Evolutionary conservation across 2,329 filamentous ascomycete species (phyloP).

Genomic region (Ophiocordyceps camponoti-leonardi): DNA sequence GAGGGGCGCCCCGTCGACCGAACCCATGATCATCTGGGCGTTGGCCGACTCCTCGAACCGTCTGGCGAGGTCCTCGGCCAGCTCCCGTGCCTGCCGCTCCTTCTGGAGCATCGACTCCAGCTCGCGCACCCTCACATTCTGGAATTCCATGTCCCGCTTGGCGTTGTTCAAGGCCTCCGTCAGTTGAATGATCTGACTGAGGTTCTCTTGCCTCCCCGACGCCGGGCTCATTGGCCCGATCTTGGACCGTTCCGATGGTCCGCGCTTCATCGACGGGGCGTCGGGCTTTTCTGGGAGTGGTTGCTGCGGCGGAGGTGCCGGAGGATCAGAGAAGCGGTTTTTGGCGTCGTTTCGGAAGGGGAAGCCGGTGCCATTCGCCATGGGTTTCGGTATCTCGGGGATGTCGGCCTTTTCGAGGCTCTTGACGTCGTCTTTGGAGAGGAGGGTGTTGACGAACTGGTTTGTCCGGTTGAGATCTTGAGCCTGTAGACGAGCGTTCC

Average conservation of each 20-base stretch:
- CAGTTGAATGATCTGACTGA: slow-evolving; percentile 64
- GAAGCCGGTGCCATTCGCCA: slow-evolving; percentile 32
- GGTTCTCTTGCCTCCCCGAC: slow-evolving; percentile 39
- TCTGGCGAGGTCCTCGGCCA: slow-evolving; percentile 67
- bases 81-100: slow-evolving; percentile 67
- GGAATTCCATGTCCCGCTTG: slow-evolving; percentile 74
- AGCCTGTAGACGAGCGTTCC: slow-evolving; percentile 71
- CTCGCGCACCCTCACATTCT: slow-evolving; percentile 62
- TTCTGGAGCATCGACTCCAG: slow-evolving; percentile 57
- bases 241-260: slow-evolving; percentile 59
- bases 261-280: slow-evolving; percentile 54
- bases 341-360: slow-evolving; percentile 57
- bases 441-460: slow-evolving; percentile 60
- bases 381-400: slow-evolving; percentile 28
- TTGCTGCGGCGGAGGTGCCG: slow-evolving; percentile 82
- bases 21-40: slow-evolving; percentile 10
- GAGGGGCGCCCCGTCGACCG: slow-evolving; percentile 7
- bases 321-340: slow-evolving; percentile 78
- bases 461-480: slow-evolving; percentile 71
- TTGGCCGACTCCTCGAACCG: slow-evolving; percentile 41
- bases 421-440: slow-evolving; percentile 53
- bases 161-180: slow-evolving; percentile 72
- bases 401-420: slow-evolving; percentile 35
- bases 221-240: slow-evolving; percentile 33
- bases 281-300: slow-evolving; percentile 89